Evolutionary conservation across 1,284 basidiomycete genomes (phyloP).

Genomic region (Grifola frondosa): DNA sequence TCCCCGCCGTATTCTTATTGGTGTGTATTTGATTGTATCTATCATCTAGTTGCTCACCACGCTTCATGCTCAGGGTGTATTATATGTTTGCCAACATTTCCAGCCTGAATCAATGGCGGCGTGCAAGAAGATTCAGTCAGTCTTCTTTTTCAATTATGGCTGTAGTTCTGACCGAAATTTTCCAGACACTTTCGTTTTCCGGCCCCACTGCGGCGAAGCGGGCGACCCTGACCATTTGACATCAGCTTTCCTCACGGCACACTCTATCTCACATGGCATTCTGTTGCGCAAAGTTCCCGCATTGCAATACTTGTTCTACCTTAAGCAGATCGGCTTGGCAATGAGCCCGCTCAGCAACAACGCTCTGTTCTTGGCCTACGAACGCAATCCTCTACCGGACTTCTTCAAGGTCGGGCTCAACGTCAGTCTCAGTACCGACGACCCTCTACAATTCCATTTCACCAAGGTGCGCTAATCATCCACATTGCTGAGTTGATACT

Average conservation of each 20-base stretch:
- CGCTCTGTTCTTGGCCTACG: slow-evolving; percentile 94
- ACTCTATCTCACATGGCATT: slow-evolving; percentile 99
- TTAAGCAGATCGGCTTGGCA: slow-evolving; percentile 95
- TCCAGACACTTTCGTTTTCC: slow-evolving; percentile 91
- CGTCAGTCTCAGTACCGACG: slow-evolving; percentile 95
- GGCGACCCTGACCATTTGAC: slow-evolving; percentile 98
- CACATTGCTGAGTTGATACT: background rate
- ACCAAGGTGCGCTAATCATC: slow-evolving; percentile 68
- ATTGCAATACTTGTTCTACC: slow-evolving; percentile 90
- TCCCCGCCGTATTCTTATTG: slow-evolving; percentile 96
- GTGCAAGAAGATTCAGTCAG: slow-evolving; percentile 87
- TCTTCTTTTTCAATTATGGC: slow-evolving; percentile 15
- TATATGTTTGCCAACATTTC: slow-evolving; percentile 98
- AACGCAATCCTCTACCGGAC: slow-evolving; percentile 95
- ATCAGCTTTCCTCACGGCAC: slow-evolving; percentile 92
- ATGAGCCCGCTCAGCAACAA: slow-evolving; percentile 99
- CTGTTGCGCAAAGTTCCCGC: slow-evolving; percentile 96
- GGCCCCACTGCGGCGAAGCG: slow-evolving; percentile 97
- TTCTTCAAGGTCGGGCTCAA: slow-evolving; percentile 98
- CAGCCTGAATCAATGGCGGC: slow-evolving; percentile 92
- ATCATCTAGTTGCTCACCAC: background rate
- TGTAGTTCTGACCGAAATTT: background rate
- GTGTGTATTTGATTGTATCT: slow-evolving; percentile 40
- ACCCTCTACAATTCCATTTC: slow-evolving; percentile 94
- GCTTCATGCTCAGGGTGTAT: slow-evolving; percentile 68